phyloP scores from a whole-genome alignment of 768 basidiomycete species.

The Amanita thiersii region DNA sequence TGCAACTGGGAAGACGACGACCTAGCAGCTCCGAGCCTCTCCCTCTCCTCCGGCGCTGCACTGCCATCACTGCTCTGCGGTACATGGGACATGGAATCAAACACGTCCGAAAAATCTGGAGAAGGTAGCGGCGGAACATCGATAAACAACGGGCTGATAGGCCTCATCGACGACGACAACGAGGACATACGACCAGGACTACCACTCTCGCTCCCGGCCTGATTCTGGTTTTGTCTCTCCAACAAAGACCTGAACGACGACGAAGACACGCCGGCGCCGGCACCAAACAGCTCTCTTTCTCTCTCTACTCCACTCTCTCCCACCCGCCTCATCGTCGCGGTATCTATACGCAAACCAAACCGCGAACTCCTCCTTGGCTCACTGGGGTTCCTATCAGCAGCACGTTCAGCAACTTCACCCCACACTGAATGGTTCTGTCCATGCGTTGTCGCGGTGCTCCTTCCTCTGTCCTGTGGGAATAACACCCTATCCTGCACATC shows the following conservation, averaged over 20 bases:
- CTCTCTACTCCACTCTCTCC: too few species aligned
- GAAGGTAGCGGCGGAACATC: constrained; percentile 20
- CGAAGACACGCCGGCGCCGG: too few species aligned
- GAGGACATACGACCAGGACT: neutral
- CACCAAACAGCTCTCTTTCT: neutral
- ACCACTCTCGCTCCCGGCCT: too few species aligned
- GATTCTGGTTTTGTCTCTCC: constrained; percentile 1
- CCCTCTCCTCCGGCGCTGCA: constrained; percentile 3
- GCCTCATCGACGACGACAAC: neutral
- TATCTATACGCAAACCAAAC: neutral
- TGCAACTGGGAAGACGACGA: neutral
- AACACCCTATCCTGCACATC: too few species aligned
- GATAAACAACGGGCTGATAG: constrained; percentile 7
- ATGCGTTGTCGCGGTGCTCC: too few species aligned
- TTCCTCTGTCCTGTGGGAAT: too few species aligned
- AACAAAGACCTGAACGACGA: constrained; percentile 2
- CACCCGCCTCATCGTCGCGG: too few species aligned
- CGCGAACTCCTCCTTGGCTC: neutral
- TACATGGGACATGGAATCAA: constrained; percentile 13
- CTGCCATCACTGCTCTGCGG: constrained; percentile 3
- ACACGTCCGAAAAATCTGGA: constrained; percentile 21
- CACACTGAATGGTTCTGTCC: too few species aligned
- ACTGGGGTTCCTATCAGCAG: too few species aligned
- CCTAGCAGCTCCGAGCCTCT: neutral
- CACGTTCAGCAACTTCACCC: neutral